Evolutionary conservation across 495 filamentous ascomycete species (phyloP).

Genomic region (Lepraria neglecta): DNA sequence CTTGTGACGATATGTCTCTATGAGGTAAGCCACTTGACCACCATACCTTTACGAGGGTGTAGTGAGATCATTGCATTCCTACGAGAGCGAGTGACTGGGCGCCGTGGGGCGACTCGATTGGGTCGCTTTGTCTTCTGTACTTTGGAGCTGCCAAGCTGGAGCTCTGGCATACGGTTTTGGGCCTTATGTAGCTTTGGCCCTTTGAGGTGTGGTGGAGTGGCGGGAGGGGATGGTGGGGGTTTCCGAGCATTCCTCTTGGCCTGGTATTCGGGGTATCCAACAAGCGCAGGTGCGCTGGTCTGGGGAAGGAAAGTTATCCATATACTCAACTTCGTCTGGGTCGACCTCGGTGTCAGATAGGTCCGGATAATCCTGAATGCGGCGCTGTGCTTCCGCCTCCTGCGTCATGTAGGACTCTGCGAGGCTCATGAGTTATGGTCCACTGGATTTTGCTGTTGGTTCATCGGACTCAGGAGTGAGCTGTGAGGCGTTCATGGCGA

Average conservation of each 20-base stretch:
- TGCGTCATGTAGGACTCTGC: no score
- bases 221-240: no score
- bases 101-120: not conserved
- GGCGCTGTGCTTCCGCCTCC: not conserved
- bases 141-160: not conserved
- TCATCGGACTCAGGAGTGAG: no score
- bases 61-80: not conserved
- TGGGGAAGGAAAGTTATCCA: not conserved
- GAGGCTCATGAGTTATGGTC: no score
- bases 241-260: not conserved
- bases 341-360: not conserved
- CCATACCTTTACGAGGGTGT: not conserved
- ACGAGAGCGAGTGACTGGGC: not conserved
- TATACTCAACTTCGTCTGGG: not conserved
- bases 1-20: not conserved
- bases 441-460: no score
- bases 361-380: not conserved
- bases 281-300: not conserved
- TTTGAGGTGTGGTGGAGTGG: slow-evolving; percentile 1
- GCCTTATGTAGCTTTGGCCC: not conserved
- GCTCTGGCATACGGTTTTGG: not conserved
- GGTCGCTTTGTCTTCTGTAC: not conserved
- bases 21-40: not conserved
- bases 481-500: no score
- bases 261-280: not conserved